These are phyloP conservation scores for Mucor racemosus DNA, from an alignment of 371 early-diverging fungal genomes.

Conservation along the genomic window DNA sequence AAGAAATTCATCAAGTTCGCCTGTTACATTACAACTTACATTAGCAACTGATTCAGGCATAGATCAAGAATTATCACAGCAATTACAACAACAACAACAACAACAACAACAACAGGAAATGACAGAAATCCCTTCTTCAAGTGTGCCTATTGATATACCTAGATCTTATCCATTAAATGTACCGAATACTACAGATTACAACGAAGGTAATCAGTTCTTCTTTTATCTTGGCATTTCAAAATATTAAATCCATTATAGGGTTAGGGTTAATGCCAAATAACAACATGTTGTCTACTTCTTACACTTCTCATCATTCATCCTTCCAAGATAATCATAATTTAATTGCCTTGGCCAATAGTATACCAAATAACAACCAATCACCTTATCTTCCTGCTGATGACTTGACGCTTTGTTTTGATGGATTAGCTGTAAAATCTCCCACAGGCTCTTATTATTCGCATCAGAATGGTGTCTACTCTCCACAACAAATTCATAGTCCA, in stretches of 20 bases:
- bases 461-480: slow-evolving; percentile 14
- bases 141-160: slow-evolving; percentile 27
- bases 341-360: slow-evolving; percentile 15
- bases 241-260: background rate
- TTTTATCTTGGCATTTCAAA: too few relatives aligned
- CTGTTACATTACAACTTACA: slow-evolving; percentile 21
- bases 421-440: slow-evolving; percentile 29
- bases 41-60: slow-evolving; percentile 15
- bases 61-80: background rate
- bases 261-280: slow-evolving; percentile 11
- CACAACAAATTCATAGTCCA: slow-evolving; percentile 19
- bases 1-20: slow-evolving; percentile 14
- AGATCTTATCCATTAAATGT: slow-evolving; percentile 19
- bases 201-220: background rate
- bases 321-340: slow-evolving; percentile 11
- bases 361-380: slow-evolving; percentile 7
- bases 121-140: background rate
- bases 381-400: slow-evolving; percentile 22
- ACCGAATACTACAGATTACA: slow-evolving; percentile 1
- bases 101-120: slow-evolving; percentile 10
- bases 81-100: background rate
- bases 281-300: slow-evolving; percentile 11
- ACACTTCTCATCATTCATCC: slow-evolving; percentile 10
- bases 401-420: slow-evolving; percentile 26
- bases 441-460: slow-evolving; percentile 20